These are phyloP conservation scores for Cordyceps javanica DNA, from an alignment of 2,329 filamentous ascomycete species.

Conservation along the genomic window DNA sequence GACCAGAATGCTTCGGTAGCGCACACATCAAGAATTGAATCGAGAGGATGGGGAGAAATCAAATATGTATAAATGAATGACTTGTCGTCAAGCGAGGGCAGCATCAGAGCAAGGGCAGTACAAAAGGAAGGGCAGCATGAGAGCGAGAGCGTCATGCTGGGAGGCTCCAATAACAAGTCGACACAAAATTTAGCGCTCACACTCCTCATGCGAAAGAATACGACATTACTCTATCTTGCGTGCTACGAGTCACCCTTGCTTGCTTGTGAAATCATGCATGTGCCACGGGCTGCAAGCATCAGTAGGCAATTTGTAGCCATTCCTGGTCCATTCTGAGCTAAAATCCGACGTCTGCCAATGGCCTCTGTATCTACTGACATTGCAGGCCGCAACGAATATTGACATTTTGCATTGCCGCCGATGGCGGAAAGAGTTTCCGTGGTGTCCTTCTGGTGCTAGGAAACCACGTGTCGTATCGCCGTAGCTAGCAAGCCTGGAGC, in stretches of 20 bases:
- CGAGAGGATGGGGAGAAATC: too few species aligned
- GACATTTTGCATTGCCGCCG: neutral
- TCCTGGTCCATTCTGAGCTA: too few species aligned
- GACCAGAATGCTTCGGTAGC: neutral
- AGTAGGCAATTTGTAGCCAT: too few species aligned
- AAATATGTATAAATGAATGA: too few species aligned
- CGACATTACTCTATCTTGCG: neutral
- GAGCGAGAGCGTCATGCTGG: neutral
- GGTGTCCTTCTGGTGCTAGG: constrained; percentile 38
- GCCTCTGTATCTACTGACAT: neutral
- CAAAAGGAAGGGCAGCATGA: neutral
- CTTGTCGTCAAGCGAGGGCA: too few species aligned
- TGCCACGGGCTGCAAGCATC: too few species aligned
- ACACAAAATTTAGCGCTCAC: neutral
- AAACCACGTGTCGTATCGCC: constrained; percentile 40
- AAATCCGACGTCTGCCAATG: too few species aligned
- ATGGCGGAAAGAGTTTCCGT: constrained; percentile 25
- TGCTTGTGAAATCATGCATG: neutral
- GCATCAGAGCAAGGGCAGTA: too few species aligned
- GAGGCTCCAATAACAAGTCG: neutral
- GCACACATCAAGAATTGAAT: too few species aligned
- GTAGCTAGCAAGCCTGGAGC: neutral
- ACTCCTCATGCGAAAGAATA: too few species aligned
- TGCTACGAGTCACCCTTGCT: neutral
- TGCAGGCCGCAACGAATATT: neutral